Conservation (phyloP, 2,329 filamentous ascomycete genomes). For the Ramichloridium luteum region DNA sequence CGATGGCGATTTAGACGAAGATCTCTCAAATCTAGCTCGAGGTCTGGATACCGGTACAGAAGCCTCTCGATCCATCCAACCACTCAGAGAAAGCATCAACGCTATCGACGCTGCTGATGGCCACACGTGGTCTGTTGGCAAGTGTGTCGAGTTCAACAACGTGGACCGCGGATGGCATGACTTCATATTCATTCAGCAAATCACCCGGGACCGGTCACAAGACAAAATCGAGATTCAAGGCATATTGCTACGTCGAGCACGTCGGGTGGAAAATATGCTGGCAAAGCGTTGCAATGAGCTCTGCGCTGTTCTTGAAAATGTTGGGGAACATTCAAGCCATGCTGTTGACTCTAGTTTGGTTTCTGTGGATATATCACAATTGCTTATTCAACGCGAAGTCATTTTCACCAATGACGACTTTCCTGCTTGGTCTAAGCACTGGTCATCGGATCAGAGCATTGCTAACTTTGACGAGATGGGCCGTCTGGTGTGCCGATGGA, state of each 20-base stretch:
- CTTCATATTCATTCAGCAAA: background rate
- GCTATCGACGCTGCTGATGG: no score
- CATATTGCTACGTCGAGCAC: background rate
- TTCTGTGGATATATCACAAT: background rate
- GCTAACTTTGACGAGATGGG: conserved; percentile 22
- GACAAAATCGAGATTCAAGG: background rate
- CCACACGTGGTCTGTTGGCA: no score
- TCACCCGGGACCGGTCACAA: background rate
- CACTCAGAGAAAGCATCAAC: no score
- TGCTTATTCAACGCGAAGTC: conserved; percentile 15
- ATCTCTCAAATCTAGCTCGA: no score
- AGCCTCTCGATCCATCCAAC: no score
- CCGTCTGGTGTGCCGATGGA: conserved; percentile 43
- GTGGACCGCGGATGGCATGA: no score
- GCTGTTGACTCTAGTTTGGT: background rate
- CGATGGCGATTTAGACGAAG: no score
- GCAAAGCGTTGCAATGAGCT: background rate
- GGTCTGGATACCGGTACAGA: no score
- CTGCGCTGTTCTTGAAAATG: background rate
- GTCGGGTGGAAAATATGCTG: background rate
- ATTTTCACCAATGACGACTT: conserved; percentile 45
- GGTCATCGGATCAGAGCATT: background rate
- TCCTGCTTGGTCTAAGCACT: conserved; percentile 5
- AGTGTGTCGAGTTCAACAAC: background rate
- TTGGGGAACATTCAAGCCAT: background rate